A percentile compares a stretch with the other conserved stretches of the same genome.
Conservation (phyloP, 2,329 filamentous ascomycete genomes). For the Diaporthe sp. region DNA sequence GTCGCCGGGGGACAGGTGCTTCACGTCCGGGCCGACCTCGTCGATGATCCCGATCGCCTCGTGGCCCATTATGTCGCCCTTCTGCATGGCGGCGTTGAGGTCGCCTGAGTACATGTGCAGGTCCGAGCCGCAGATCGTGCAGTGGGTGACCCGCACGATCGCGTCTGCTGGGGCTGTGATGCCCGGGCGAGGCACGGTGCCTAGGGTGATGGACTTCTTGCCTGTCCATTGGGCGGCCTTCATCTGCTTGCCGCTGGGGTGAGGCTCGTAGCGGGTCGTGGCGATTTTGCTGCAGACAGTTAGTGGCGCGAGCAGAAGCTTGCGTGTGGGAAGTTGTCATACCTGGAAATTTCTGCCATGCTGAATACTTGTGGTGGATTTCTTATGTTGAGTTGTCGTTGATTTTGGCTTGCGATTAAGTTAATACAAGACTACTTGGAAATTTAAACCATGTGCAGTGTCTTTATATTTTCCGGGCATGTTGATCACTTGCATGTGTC, state of each 20-base stretch:
- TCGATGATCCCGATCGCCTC: slow-evolving; percentile 57
- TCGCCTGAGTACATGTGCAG: slow-evolving; percentile 51
- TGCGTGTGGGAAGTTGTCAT: not conserved
- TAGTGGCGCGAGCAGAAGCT: not conserved
- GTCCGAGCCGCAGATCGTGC: slow-evolving; percentile 54
- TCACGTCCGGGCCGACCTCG: slow-evolving; percentile 48
- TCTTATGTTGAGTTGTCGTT: not conserved
- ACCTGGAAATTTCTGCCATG: not conserved
- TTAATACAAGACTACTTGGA: not conserved
- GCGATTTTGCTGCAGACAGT: not conserved
- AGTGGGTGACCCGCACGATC: slow-evolving; percentile 51
- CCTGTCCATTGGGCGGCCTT: slow-evolving; percentile 10
- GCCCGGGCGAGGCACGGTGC: not conserved
- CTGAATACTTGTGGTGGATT: too few relatives aligned
- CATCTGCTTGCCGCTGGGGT: slow-evolving; percentile 1
- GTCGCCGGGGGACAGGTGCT: slow-evolving; percentile 22
- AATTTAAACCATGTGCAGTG: not conserved
- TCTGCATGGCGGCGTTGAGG: slow-evolving; percentile 40
- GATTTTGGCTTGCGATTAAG: not conserved
- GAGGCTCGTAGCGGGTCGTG: not conserved
- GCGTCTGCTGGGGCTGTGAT: slow-evolving; percentile 50
- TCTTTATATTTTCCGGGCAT: not conserved
- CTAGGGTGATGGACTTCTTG: not conserved
- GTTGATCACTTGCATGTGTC: too few relatives aligned
- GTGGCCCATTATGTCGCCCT: slow-evolving; percentile 51